Conservation (phyloP, 2,329 filamentous ascomycete species). For the Hypoxylon sp. region DNA sequence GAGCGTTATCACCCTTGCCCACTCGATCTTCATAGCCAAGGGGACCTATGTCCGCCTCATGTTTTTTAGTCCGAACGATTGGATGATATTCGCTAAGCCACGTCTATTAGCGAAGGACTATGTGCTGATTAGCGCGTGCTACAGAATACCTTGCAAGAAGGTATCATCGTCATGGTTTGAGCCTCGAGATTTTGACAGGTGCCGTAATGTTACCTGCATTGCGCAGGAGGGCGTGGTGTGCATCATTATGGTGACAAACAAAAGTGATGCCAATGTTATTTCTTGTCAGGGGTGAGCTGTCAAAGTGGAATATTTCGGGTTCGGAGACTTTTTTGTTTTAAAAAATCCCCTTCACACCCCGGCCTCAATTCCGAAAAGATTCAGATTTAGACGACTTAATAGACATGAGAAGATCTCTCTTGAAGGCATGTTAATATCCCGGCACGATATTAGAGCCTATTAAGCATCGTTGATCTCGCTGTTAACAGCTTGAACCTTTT, state of each 20-base stretch:
- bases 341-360: conserved; percentile 37
- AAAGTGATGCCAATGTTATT: conserved; percentile 22
- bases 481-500: background rate
- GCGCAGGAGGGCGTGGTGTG: conserved; percentile 18
- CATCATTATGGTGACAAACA: conserved; percentile 28
- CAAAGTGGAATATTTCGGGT: conserved; percentile 32
- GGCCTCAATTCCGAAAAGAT: conserved; percentile 16
- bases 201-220: conserved; percentile 31
- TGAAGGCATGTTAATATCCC: conserved; percentile 27
- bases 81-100: conserved; percentile 13
- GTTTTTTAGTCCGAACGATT: conserved; percentile 24
- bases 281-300: conserved; percentile 33
- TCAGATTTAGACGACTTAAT: conserved; percentile 17
- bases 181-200: conserved; percentile 32
- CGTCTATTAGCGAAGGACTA: conserved; percentile 10
- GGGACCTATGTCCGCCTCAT: conserved; percentile 19
- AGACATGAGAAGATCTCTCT: conserved; percentile 18
- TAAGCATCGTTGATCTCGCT: conserved; percentile 26
- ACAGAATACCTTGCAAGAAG: background rate
- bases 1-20: conserved; percentile 10
- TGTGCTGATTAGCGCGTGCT: conserved; percentile 19
- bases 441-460: conserved; percentile 24
- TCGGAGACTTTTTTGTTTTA: conserved; percentile 40
- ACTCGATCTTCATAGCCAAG: conserved; percentile 14
- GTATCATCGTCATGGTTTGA: conserved; percentile 17